Conservation (phyloP, 2,329 filamentous ascomycete genomes). For the Scorias spongiosa region DNA sequence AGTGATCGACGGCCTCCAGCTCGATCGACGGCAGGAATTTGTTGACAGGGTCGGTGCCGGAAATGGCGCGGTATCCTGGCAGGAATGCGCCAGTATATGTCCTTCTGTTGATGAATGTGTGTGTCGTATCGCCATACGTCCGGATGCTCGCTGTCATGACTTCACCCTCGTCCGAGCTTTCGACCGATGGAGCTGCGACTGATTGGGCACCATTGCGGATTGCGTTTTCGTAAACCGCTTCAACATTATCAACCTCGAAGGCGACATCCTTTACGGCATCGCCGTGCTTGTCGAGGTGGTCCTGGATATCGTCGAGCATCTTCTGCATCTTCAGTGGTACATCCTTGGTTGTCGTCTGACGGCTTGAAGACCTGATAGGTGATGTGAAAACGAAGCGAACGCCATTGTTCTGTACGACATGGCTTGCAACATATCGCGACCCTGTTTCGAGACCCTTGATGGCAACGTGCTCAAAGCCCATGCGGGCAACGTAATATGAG, state of each 20-base stretch:
- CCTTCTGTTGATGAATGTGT: slow-evolving; percentile 67
- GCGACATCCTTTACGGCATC: slow-evolving; percentile 92
- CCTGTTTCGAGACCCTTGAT: slow-evolving; percentile 84
- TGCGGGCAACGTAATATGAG: slow-evolving; percentile 71
- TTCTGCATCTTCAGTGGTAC: slow-evolving; percentile 41
- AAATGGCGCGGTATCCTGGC: slow-evolving; percentile 57
- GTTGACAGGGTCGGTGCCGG: slow-evolving; percentile 30
- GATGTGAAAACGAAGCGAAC: slow-evolving; percentile 76
- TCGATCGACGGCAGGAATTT: slow-evolving; percentile 46
- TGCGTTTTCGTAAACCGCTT: slow-evolving; percentile 62
- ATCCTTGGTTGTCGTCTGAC: slow-evolving; percentile 9
- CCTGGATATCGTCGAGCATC: slow-evolving; percentile 60
- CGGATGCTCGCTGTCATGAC: slow-evolving; percentile 63
- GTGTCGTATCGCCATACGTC: slow-evolving; percentile 91
- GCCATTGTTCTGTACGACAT: slow-evolving; percentile 63
- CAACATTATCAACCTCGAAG: slow-evolving; percentile 83
- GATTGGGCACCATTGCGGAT: slow-evolving; percentile 48
- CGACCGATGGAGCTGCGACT: slow-evolving; percentile 43
- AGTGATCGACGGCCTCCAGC: slow-evolving; percentile 77
- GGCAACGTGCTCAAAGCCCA: slow-evolving; percentile 71
- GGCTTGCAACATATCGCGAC: slow-evolving; percentile 63
- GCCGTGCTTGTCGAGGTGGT: slow-evolving; percentile 72
- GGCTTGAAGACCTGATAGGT: slow-evolving; percentile 44
- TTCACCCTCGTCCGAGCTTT: slow-evolving; percentile 45
- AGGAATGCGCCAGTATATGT: slow-evolving; percentile 64